phyloP scores from a whole-genome alignment of 164 flowering plant species.

The Saururus chinensis region DNA sequence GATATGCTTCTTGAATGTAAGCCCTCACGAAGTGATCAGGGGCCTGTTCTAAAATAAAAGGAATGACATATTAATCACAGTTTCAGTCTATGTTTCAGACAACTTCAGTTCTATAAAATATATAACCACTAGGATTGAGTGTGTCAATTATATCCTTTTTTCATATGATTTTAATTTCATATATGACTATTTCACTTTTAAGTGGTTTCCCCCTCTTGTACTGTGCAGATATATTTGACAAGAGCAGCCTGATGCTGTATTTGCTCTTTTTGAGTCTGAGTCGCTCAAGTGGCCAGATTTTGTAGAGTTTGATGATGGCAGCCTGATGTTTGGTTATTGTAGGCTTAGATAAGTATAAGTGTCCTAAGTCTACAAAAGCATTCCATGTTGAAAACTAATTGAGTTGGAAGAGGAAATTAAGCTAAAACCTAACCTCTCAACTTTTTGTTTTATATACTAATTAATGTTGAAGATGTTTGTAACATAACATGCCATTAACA shows the following conservation, averaged over 20 bases:
- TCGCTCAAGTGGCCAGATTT: conserved; percentile 97
- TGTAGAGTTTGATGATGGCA: conserved; percentile 99
- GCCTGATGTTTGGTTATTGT: too few relatives aligned
- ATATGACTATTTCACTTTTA: not conserved
- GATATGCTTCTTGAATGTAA: conserved; percentile 91
- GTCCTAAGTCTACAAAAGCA: too few relatives aligned
- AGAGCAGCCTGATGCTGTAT: conserved; percentile 85
- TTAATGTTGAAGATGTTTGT: too few relatives aligned
- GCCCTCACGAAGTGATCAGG: conserved; percentile 89
- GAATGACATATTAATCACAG: conserved; percentile 95
- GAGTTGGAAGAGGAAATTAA: too few relatives aligned
- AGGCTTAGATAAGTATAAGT: too few relatives aligned
- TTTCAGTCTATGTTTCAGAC: conserved; percentile 99
- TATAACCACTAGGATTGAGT: conserved; percentile 97
- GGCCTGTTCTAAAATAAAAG: conserved; percentile 95
- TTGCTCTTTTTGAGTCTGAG: conserved; percentile 89
- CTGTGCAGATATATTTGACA: conserved; percentile 60
- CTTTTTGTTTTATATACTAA: too few relatives aligned
- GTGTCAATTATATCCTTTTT: conserved; percentile 10
- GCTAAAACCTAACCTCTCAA: too few relatives aligned
- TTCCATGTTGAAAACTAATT: too few relatives aligned
- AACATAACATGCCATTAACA: too few relatives aligned
- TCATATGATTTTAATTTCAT: not conserved
- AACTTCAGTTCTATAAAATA: conserved; percentile 96
- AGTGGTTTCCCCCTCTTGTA: not conserved